These are phyloP conservation scores for Magnolia changhungtana DNA, from an alignment of 164 flowering plant species.

Conservation along the genomic window DNA sequence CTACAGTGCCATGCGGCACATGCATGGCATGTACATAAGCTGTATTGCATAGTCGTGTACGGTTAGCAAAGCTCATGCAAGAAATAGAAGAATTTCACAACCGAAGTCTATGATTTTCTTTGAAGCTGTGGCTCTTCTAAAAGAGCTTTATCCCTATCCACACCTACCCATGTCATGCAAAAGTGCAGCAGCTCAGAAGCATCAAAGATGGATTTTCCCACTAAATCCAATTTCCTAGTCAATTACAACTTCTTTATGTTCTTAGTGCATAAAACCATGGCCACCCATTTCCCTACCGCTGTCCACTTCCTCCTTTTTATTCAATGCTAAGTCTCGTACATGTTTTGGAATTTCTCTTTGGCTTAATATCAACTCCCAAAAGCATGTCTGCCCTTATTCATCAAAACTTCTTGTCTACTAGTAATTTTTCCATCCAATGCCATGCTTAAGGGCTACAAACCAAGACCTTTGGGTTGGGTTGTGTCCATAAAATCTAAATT, in stretches of 20 bases:
- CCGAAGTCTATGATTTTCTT: too few species aligned
- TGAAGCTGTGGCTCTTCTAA: not conserved
- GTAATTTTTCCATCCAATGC: slow-evolving; percentile 10
- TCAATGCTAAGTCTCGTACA: slow-evolving; percentile 2
- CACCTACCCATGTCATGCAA: not conserved
- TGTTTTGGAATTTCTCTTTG: slow-evolving; percentile 13
- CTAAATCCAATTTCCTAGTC: not conserved
- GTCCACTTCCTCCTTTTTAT: not conserved
- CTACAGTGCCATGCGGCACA: too few species aligned
- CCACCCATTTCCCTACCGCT: slow-evolving; percentile 21
- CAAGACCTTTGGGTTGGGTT: not conserved
- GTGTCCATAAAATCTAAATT: not conserved
- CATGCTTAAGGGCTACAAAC: slow-evolving; percentile 14
- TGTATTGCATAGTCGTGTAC: too few species aligned
- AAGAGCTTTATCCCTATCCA: not conserved
- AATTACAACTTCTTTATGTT: not conserved
- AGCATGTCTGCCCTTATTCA: slow-evolving; percentile 11
- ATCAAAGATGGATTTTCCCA: not conserved
- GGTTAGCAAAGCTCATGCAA: too few species aligned
- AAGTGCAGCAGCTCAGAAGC: not conserved
- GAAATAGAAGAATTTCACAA: too few species aligned
- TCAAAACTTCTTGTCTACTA: slow-evolving; percentile 10
- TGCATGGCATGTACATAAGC: too few species aligned
- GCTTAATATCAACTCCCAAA: not conserved
- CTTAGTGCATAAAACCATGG: slow-evolving; percentile 14